Base-by-base conservation (phyloP, 371 early-diverging fungal species). In the Rhizopus arrhizus region DNA sequence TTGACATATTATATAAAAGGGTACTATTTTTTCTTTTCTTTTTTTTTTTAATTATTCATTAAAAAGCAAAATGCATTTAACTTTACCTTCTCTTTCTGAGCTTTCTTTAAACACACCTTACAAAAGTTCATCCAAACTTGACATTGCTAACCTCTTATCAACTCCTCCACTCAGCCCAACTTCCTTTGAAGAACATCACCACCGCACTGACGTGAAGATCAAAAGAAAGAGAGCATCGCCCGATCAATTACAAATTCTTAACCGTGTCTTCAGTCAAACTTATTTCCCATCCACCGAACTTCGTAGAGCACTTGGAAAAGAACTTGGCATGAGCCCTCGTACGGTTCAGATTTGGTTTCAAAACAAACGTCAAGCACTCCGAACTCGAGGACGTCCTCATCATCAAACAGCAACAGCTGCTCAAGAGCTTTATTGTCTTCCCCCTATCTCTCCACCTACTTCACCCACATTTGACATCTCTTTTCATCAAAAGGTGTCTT, bases 301-400 rank as follows among this genome's bases (percentile, higher is more conserved):
- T 59, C 89, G 99, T 48, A 85, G 88, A 60, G 83, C 87, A 47
- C 82, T 99, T 11, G 93, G 92, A 12, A 85, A 85, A 56, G 87
- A 94, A 60, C 82, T 95, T 22, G 86, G 89, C 38, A 97, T 97
- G 96, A 93, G 77, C 49, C 70, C 71, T 73, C 56, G 83, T 74
- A 85, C 90, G 8, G 92, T 96, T 0, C 94, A 97, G 68, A 92
- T 95, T 35, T 95, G 97, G 97, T 97, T 97, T 75, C 97, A 97
- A 72, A 97, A 97, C 76, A 88, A 92, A 58, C 85, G 97, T 16
- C 88, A 88, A 65, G 77, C 80, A 2, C 58, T 76, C 34, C 66
- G 89, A 50, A 59, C 86, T 64, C 69, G 74, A 75, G 70, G 75
- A 6, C 66, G 65, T 33, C 78, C 80, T 45, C 72, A 73, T 49